These are phyloP conservation scores for Pleurotus giganteus DNA, from an alignment of 768 basidiomycete genomes.

Conservation along the genomic window DNA sequence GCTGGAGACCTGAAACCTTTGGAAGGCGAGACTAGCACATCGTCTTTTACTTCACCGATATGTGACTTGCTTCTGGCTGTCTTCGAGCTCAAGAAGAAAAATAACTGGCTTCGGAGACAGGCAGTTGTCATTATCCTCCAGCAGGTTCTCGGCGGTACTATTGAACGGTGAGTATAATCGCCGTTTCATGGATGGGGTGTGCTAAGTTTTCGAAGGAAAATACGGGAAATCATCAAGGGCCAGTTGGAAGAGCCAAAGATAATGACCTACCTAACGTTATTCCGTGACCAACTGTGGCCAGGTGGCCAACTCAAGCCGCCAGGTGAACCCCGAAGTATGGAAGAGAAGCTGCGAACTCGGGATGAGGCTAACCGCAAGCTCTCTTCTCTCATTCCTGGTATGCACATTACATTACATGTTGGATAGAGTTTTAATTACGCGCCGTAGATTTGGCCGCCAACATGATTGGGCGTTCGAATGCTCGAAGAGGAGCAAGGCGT, in stretches of 20 bases:
- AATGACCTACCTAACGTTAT: constrained; percentile 58
- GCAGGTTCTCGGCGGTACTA: constrained; percentile 92
- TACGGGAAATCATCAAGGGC: constrained; percentile 72
- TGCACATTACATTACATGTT: constrained; percentile 5
- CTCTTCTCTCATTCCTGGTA: constrained; percentile 89
- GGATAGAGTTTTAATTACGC: not conserved
- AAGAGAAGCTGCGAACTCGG: constrained; percentile 78
- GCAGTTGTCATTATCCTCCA: constrained; percentile 96
- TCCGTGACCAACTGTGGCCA: constrained; percentile 83
- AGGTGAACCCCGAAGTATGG: constrained; percentile 63
- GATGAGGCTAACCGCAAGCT: constrained; percentile 90
- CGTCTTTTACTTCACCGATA: constrained; percentile 89
- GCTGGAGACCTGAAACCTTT: constrained; percentile 77
- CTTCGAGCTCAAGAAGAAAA: constrained; percentile 93
- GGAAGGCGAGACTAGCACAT: constrained; percentile 86
- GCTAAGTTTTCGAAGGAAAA: constrained; percentile 56
- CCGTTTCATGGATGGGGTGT: not conserved
- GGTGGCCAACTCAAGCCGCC: constrained; percentile 71
- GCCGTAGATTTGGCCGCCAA: constrained; percentile 86
- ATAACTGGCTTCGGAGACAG: constrained; percentile 94
- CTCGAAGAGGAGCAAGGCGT: constrained; percentile 85
- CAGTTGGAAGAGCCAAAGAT: constrained; percentile 70
- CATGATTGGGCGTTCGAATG: constrained; percentile 97
- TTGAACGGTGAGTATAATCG: constrained; percentile 75
- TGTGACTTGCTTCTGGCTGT: constrained; percentile 91